These are phyloP conservation scores for Ormosia emarginata DNA, from an alignment of 306 rosid species.

Conservation along the genomic window DNA sequence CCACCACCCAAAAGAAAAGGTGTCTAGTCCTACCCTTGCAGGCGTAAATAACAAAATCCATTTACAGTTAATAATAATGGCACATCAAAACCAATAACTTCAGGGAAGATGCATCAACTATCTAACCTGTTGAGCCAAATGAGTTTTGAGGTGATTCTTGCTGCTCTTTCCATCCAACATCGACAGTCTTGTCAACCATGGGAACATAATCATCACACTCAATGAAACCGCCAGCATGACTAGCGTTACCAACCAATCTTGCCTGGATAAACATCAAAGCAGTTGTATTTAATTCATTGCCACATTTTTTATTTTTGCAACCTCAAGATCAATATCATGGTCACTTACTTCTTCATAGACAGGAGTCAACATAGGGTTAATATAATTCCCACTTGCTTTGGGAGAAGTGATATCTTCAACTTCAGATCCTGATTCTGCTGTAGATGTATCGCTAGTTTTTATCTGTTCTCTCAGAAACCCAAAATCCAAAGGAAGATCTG, in stretches of 20 bases:
- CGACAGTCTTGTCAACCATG: constrained; percentile 87
- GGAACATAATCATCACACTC: constrained; percentile 77
- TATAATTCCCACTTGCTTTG: constrained; percentile 54
- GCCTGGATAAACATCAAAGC: constrained; percentile 56
- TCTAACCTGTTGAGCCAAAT: constrained; percentile 47
- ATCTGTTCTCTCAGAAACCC: constrained; percentile 27
- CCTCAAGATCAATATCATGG: constrained; percentile 7
- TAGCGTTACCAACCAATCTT: constrained; percentile 46
- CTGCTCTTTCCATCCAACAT: constrained; percentile 50
- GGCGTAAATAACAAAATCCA: background rate
- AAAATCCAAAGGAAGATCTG: constrained; percentile 17
- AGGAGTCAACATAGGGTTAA: constrained; percentile 70
- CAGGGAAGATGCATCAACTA: constrained; percentile 14
- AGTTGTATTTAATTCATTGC: background rate
- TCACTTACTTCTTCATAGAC: constrained; percentile 80
- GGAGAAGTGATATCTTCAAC: constrained; percentile 83
- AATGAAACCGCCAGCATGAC: constrained; percentile 27
- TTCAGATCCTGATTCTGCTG: constrained; percentile 93
- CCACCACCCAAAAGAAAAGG: background rate
- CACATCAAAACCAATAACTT: background rate
- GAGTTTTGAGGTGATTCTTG: constrained; percentile 31
- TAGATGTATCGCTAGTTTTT: constrained; percentile 84
- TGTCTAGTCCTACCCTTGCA: background rate
- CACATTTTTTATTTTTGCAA: background rate
- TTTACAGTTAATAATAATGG: background rate